Base-by-base conservation (phyloP, 441 rosid species). In the Gossypium schwendimanii region DNA sequence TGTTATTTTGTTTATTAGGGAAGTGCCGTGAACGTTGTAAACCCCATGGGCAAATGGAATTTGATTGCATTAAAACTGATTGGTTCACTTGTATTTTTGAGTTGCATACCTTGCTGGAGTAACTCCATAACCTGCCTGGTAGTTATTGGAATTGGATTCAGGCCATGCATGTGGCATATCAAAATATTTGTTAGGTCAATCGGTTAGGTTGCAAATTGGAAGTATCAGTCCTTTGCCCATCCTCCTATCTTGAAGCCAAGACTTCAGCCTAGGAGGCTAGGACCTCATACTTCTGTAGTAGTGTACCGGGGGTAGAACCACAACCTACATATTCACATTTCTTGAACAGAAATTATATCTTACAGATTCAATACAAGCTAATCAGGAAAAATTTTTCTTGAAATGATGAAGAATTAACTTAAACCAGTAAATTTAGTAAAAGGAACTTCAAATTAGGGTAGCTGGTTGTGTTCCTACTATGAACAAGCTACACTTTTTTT, bases 381-480 rank as follows among this genome's bases (percentile, higher is more conserved):
- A 12, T 20, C 18, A 44, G 31, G 69, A 20, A 10, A 20, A 0
- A 2, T 2, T 6, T 41, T 41, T 14, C 6, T 44, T 31, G 31
- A 64, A 20, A 23, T 14, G 17, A 64, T 11, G 53, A 20, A 64
- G 69, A 33, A 44, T 64, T 20, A 44, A 64, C 17, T 64, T 64
- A 24, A 44, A 64, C 11, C 7, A 3, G 26, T 63, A 36, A 10
- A 15, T 33, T 64, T 64, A 44, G 54, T 41, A 20, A 63, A 63
- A 39, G 68, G 52, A 39, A 41, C 69, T 63, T 63, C 49, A 64
- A 64, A 11, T 64, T 33, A 64, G 69, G 20, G 12, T 39, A 64
- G 17, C 36, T 64, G 53, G 52, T 44, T 64, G 4, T 64, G 10
- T 64, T 41, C 26, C 54, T 41, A 6, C 2, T 21, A 44, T 64